A percentile compares a stretch with the other conserved stretches of the same genome.
These are phyloP conservation scores for Gossypium trilobum DNA, from an alignment of 441 rosid species.

Conservation along the genomic window DNA sequence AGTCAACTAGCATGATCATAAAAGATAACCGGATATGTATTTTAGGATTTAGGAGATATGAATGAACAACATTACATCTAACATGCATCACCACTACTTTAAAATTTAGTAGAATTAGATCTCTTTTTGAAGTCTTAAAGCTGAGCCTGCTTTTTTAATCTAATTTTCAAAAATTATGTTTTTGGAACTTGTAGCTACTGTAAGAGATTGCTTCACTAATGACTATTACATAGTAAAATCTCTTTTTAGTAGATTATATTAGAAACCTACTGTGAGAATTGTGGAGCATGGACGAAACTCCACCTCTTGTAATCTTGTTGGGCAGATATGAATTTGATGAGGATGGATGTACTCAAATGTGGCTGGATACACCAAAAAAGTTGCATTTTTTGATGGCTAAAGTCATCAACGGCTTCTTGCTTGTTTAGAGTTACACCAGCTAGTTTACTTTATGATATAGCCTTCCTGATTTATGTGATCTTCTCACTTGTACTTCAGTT, in stretches of 20 bases:
- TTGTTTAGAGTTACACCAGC: not conserved
- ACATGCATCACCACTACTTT: not conserved
- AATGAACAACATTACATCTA: not conserved
- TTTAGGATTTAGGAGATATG: conserved; percentile 1
- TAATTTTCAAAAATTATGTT: not conserved
- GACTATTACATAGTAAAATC: not conserved
- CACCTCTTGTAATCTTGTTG: not conserved
- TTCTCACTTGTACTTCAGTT: conserved; percentile 6
- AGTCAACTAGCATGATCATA: conserved; percentile 1
- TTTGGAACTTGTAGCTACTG: not conserved
- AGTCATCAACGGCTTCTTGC: not conserved
- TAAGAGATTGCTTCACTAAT: not conserved
- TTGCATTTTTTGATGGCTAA: not conserved
- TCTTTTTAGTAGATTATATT: not conserved
- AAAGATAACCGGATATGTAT: not conserved
- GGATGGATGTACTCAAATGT: not conserved
- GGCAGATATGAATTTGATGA: not conserved
- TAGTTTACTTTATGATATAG: not conserved
- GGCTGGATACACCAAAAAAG: not conserved
- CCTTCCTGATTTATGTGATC: not conserved
- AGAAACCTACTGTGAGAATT: not conserved
- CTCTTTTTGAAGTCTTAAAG: not conserved
- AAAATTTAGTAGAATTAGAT: not conserved
- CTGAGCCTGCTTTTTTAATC: not conserved
- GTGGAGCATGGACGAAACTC: not conserved